Base-by-base conservation (phyloP, 345 rosid genomes). In the Populus alba region DNA sequence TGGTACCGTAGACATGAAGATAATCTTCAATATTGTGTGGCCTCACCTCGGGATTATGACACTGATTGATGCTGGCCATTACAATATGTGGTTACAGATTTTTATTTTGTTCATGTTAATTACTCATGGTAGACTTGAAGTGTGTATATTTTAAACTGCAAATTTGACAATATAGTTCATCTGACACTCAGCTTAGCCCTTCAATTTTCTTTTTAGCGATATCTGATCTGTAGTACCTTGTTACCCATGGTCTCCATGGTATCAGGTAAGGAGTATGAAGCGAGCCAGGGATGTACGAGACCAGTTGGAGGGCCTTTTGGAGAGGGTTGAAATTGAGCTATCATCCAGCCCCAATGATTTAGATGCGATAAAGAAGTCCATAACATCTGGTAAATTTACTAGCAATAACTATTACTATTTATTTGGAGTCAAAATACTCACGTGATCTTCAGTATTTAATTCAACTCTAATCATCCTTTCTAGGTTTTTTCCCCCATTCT, bases 261-360 rank as follows among this genome's bases (percentile, higher is more conserved):
- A 80, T 66, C 80, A 96, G 99, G 99, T 96, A 39, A 87, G 97
- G 88, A 96, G 99, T 81, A 96, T 96, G 97, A 96, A 96, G 80
- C 92, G 98, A 77, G 99, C 99, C 35, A 89, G 98, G 85, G 98
- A 96, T 77, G 85, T 96, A 35, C 86, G 99, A 65, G 98, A 96
- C 80, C 99, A 96, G 80, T 77, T 94, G 88, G 97, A 92, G 79
- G 98, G 97, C 70, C 99, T 96, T 73, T 80, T 96, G 68, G 99
- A 96, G 88, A 90, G 99, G 85, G 97, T 96, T 77, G 99, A 94
- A 82, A 96, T 94, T 84, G 99, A 94, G 81, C 27, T 90, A 43
- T 81, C 89, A 63, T 88, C 97, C 45, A 86, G 87, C 87, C 16
- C 81, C 39, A 88, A 84, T 77, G 98, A 94, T 68, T 78, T 91